Base-by-base conservation (phyloP, 768 basidiomycete species). In the Mycena crocata region DNA sequence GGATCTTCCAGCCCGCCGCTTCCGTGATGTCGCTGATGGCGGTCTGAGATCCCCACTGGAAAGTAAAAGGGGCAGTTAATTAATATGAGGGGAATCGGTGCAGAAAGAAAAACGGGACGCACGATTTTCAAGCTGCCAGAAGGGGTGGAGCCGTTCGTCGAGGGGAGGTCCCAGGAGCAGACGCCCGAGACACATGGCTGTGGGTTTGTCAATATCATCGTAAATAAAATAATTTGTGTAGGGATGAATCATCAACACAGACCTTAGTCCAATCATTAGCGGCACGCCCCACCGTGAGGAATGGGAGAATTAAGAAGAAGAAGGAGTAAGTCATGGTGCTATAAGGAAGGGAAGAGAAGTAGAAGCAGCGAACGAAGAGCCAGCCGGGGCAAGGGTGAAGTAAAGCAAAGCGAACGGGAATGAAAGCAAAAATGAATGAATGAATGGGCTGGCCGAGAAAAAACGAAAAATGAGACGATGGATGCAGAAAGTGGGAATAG, bases 91-190 rank as follows among this genome's bases (percentile, higher is more conserved):
- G n/a, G 9, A 28, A 10, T 31, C n/a, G 8, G 26, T n/a, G 10
- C 2, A 2, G 3, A 31, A 21, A 35, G 44, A 23, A 24, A 35
- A 30, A 2, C n/a, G n/a, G 39, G 30, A 31, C 62, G 14, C 14
- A 68, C 67, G 35, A 68, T 63, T 48, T 63, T 52, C 49, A 68
- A 60, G 62, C 23, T 68, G 46, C 67, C 67, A 1, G 67, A 68
- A 12, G 62, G 23, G 7, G 55, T 31, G 1, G 66, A 48, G 21
- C 57, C 62, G 21, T 58, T 68, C n/a, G 57, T 49, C 23, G 67
- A 40, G 28, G 67, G 67, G 34, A 68, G 62, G 50, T 68, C 67
- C 23, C 60, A 64, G 1, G 67, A 64, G n/a, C 62, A 67, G 30
- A 57, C 28, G 9, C 66, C 66, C 15, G 60, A 44, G 23, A 62